Percentiles rank a stretch among this genome's conserved stretches.
Evolutionary conservation across 2,329 filamentous ascomycete genomes (phyloP).

Genomic region (Arthrobotrys megalospora): DNA sequence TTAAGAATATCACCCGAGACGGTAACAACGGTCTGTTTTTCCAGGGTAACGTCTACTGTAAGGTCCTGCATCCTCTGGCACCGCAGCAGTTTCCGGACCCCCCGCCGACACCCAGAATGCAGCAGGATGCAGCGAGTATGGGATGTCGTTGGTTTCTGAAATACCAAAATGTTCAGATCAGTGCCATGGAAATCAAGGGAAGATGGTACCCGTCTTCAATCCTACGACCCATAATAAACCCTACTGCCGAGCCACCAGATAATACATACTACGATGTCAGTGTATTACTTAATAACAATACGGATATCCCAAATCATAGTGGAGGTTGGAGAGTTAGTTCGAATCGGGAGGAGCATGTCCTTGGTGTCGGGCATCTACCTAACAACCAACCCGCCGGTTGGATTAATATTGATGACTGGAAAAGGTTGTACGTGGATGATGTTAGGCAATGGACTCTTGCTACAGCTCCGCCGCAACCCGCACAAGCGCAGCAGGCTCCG

Average conservation of each 20-base stretch:
- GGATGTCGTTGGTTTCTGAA: slow-evolving; percentile 55
- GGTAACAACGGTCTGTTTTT: slow-evolving; percentile 32
- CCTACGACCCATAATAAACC: slow-evolving; percentile 51
- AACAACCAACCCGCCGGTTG: slow-evolving; percentile 51
- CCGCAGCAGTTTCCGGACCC: slow-evolving; percentile 42
- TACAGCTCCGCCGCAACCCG: slow-evolving; percentile 29
- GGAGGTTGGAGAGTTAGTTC: slow-evolving; percentile 48
- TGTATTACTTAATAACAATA: slow-evolving; percentile 55
- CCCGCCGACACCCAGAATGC: slow-evolving; percentile 52
- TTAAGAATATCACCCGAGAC: slow-evolving; percentile 51
- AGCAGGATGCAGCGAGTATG: slow-evolving; percentile 45
- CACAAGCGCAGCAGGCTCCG: slow-evolving; percentile 23
- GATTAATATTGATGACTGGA: slow-evolving; percentile 58
- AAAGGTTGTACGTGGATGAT: slow-evolving; percentile 49
- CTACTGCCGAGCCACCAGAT: slow-evolving; percentile 47
- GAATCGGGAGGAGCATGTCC: slow-evolving; percentile 47
- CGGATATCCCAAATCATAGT: slow-evolving; percentile 54
- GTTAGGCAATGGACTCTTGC: slow-evolving; percentile 33
- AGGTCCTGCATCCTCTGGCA: slow-evolving; percentile 40
- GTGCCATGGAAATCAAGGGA: slow-evolving; percentile 58
- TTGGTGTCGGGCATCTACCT: slow-evolving; percentile 57
- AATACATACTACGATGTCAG: slow-evolving; percentile 57
- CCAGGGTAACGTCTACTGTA: slow-evolving; percentile 58
- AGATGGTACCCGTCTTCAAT: slow-evolving; percentile 58
- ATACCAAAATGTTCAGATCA: slow-evolving; percentile 59